Conservation (phyloP, 2,329 filamentous ascomycete species). For the Incumbomyces delicatus region DNA sequence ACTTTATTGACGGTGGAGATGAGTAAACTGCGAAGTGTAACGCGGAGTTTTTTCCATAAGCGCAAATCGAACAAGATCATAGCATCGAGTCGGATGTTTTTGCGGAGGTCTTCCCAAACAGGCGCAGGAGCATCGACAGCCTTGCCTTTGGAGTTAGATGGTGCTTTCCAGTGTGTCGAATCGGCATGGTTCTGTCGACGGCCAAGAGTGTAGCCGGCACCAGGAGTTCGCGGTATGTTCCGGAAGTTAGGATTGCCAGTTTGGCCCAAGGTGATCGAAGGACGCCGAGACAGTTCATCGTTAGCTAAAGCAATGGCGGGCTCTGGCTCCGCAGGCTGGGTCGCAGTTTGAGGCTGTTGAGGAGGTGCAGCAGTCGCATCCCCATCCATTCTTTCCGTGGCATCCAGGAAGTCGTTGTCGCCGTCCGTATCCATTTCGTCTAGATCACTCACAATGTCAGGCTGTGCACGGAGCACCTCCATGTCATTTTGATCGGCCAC, state of each 20-base stretch:
- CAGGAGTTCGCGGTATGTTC: slow-evolving; percentile 75
- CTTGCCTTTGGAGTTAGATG: slow-evolving; percentile 21
- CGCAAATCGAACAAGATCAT: slow-evolving; percentile 88
- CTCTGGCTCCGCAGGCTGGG: slow-evolving; percentile 8
- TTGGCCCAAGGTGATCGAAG: slow-evolving; percentile 5
- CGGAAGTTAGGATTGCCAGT: slow-evolving; percentile 38
- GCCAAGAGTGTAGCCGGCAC: slow-evolving; percentile 22
- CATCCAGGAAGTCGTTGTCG: slow-evolving; percentile 59
- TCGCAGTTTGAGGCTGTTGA: slow-evolving; percentile 44
- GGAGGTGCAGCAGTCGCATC: slow-evolving; percentile 57
- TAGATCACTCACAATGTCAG: slow-evolving; percentile 29
- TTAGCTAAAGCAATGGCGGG: slow-evolving; percentile 7
- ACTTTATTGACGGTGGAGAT: slow-evolving; percentile 94
- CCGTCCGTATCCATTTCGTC: slow-evolving; percentile 37
- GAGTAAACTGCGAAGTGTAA: slow-evolving; percentile 83
- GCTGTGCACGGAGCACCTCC: slow-evolving; percentile 15
- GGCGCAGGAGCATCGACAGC: slow-evolving; percentile 64
- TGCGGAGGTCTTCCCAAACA: slow-evolving; percentile 75
- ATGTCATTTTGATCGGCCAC: slow-evolving; percentile 6
- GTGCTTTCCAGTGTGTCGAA: slow-evolving; percentile 16
- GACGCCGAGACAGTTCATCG: slow-evolving; percentile 12
- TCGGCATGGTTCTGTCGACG: slow-evolving; percentile 11
- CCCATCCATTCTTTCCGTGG: slow-evolving; percentile 66
- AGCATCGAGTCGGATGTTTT: slow-evolving; percentile 84
- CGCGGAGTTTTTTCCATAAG: slow-evolving; percentile 92